A percentile compares a stretch with the other conserved stretches of the same genome.
These are phyloP conservation scores for Mortierella sp. DNA, from an alignment of 371 early-diverging fungal genomes.

Conservation along the genomic window DNA sequence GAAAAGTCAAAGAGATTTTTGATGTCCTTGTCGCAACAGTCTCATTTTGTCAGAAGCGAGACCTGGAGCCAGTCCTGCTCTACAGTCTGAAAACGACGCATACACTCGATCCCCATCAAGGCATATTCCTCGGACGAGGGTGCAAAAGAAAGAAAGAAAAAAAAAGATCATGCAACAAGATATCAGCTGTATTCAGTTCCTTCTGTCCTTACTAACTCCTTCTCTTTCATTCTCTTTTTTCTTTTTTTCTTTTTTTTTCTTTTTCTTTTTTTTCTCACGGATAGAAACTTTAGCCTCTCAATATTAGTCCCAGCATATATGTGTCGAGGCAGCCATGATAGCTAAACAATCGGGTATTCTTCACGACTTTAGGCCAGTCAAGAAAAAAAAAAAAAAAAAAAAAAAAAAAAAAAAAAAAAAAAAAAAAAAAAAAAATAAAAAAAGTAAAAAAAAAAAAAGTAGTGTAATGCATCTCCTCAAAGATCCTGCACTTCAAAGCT, in stretches of 20 bases:
- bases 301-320: slow-evolving; percentile 6
- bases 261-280: not conserved
- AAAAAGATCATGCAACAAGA: too few species aligned
- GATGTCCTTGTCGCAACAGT: too few species aligned
- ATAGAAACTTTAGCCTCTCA: not conserved
- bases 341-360: not conserved
- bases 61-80: too few species aligned
- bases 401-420: not conserved
- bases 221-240: slow-evolving; percentile 19
- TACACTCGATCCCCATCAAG: too few species aligned
- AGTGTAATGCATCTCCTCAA: not conserved
- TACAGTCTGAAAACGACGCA: too few species aligned
- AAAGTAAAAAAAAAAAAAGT: slow-evolving; percentile 1
- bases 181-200: not conserved
- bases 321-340: slow-evolving; percentile 1
- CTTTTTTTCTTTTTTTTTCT: not conserved
- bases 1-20: too few species aligned
- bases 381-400: not conserved
- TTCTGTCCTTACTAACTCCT: slow-evolving; percentile 2
- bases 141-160: not conserved
- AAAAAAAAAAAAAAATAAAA: slow-evolving; percentile 8
- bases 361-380: not conserved
- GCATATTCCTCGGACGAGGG: too few species aligned
- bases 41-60: too few species aligned
- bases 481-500: too few species aligned